Conservation (phyloP, 768 basidiomycete species). For the Lactarius pseudohatsudake region DNA sequence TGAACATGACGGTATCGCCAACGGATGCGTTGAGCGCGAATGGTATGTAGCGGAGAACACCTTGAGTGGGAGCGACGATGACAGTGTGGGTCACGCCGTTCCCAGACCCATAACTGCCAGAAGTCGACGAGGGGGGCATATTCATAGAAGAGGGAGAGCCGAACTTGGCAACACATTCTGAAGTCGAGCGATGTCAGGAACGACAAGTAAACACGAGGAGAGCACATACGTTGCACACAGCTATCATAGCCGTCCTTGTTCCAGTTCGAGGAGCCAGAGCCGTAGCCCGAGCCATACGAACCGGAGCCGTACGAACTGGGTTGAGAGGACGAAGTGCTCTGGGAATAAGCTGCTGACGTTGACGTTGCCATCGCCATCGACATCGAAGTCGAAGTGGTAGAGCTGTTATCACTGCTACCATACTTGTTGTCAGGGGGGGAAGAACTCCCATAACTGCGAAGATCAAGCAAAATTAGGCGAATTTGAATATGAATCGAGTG, state of each 20-base stretch:
- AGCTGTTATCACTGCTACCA: slow-evolving; percentile 23
- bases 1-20: slow-evolving; percentile 73
- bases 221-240: slow-evolving; percentile 66
- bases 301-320: not conserved
- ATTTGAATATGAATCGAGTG: too few relatives aligned
- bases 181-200: not conserved
- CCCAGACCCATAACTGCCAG: slow-evolving; percentile 40
- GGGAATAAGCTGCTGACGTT: slow-evolving; percentile 5
- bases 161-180: slow-evolving; percentile 68
- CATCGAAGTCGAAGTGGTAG: slow-evolving; percentile 1
- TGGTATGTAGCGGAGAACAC: slow-evolving; percentile 73
- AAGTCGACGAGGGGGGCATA: slow-evolving; percentile 33
- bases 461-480: not conserved
- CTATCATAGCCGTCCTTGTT: slow-evolving; percentile 55
- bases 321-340: slow-evolving; percentile 41
- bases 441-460: slow-evolving; percentile 26
- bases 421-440: not conserved
- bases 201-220: slow-evolving; percentile 3
- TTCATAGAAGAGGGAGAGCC: slow-evolving; percentile 40
- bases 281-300: slow-evolving; percentile 39
- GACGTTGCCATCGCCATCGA: slow-evolving; percentile 24
- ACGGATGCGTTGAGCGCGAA: slow-evolving; percentile 73
- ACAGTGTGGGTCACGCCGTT: slow-evolving; percentile 66
- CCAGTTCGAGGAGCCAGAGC: slow-evolving; percentile 64
- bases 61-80: slow-evolving; percentile 74